Base-by-base conservation (phyloP, 202 grass and related monocot genomes). In the Eragrostis tef region DNA sequence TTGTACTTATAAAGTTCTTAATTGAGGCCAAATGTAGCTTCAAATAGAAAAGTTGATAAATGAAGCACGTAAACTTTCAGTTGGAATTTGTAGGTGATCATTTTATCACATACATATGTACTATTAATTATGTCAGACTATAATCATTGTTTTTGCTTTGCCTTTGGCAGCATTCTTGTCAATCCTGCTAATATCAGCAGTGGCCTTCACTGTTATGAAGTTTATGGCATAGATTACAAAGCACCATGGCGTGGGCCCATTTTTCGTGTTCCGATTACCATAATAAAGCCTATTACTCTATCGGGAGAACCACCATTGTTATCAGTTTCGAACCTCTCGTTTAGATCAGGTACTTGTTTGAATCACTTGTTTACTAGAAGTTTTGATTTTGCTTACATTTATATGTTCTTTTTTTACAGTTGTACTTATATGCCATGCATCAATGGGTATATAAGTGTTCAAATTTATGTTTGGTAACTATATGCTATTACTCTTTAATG, bases 171-270 rank as follows among this genome's bases (percentile, higher is more conserved):
- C 70, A 85, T 98, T 82, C 87, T 98, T 74, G 90, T 98, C 45
- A 88, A 98, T 85, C 95, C 95, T 74, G 73, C 71, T 80, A 89
- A 86, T 80, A 87, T 98, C 64, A 88, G 79, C 59, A 89, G 81
- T 52, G 95, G 92, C 59, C 85, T 95, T 71, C 90, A 98, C 77
- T 98, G 95, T 86, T 88, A 88, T 75, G 95, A 98, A 91, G 92
- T 94, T 77, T 98, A 93, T 94, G 95, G 95, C 46, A 88, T 85
- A 76, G 95, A 94, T 88, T 89, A 78, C 80, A 98, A 89, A 85
- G 90, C 92, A 86, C 85, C 88, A 67, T 98, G 92, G 92, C 95
- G 95, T 80, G 95, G 95, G n/a, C 95, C 95, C 52, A 88, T 98
- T 89, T 98, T 98, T 85, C 86, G 92, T 17, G 92, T 98, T 62